These are phyloP conservation scores for Euclidium syriacum DNA, from an alignment of 345 rosid species.

Conservation along the genomic window DNA sequence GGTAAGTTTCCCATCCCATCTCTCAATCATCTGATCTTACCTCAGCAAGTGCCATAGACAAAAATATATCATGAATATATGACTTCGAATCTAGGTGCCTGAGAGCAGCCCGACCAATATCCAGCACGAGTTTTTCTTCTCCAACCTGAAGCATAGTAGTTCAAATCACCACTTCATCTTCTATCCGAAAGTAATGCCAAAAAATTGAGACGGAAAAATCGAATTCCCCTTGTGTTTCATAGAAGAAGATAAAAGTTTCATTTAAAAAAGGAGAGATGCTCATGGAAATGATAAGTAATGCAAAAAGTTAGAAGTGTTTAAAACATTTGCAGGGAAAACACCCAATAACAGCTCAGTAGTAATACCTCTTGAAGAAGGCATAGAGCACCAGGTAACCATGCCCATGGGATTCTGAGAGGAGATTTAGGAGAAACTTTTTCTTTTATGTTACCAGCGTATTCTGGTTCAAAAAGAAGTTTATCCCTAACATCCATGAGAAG, in stretches of 20 bases:
- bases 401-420: constrained; percentile 72
- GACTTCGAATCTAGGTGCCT: constrained; percentile 76
- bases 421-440: constrained; percentile 70
- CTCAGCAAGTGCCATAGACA: constrained; percentile 95
- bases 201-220: background rate
- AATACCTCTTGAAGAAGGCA: constrained; percentile 94
- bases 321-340: background rate
- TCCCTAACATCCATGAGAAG: constrained; percentile 90
- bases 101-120: constrained; percentile 76
- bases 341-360: background rate
- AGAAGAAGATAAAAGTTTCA: background rate
- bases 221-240: background rate
- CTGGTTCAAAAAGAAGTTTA: constrained; percentile 94
- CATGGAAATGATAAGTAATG: background rate
- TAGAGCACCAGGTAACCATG: constrained; percentile 91
- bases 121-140: constrained; percentile 72
- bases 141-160: constrained; percentile 59
- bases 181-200: constrained; percentile 13
- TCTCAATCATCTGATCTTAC: constrained; percentile 46
- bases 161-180: constrained; percentile 21
- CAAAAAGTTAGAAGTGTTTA: background rate
- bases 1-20: constrained; percentile 28
- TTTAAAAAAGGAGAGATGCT: background rate
- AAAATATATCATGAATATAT: constrained; percentile 71
- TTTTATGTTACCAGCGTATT: constrained; percentile 77